Base-by-base conservation (phyloP, 2,329 filamentous ascomycete species). In the Xylaria sp. region DNA sequence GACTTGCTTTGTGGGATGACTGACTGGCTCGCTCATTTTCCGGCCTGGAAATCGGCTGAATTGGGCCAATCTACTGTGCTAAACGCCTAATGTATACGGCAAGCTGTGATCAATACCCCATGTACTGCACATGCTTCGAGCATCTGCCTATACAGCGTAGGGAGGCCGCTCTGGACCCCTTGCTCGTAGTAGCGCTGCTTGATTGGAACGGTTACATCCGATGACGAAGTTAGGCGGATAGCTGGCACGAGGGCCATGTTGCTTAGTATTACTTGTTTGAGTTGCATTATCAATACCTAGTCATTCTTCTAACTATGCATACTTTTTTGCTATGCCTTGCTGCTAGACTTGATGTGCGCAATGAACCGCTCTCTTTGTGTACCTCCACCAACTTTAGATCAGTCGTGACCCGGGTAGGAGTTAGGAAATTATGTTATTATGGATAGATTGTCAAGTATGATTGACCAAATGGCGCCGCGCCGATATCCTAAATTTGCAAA, bases 391-490 rank as follows among this genome's bases (percentile, higher is more conserved):
- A 36, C 20, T 51, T 63, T 27, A 11, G 25, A 56, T 51, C 9
- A 25, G 33, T 31, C 25, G 25, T 45, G 36, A 38, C 20, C 29
- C 2, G 20, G 27, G 20, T 44, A 27, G 20, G 27, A 25, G 36
- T 36, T 13, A 49, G 20, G 27, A 45, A 25, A 47, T 17, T 59
- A n/a, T 42, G 22, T 22, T 55, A 61, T 61, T 68, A 68, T 62
- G 27, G 50, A 66, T 36, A 56, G 29, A 55, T 57, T 66, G 54
- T 55, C 49, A 36, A 66, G 33, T 61, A 61, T 60, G 29, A 56
- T 63, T 59, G 61, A 67, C 65, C 67, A 59, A 64, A 51, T 62
- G 55, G 65, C 67, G 67, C 67, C 67, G 62, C 67, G 67, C 67
- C 68, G 61, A 63, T 69, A 67, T 44, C 58, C 66, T 31, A 51